Percentiles rank a stretch among this genome's conserved stretches.
Conservation (phyloP, 1,284 basidiomycete genomes). For the Peniophora sp. region DNA sequence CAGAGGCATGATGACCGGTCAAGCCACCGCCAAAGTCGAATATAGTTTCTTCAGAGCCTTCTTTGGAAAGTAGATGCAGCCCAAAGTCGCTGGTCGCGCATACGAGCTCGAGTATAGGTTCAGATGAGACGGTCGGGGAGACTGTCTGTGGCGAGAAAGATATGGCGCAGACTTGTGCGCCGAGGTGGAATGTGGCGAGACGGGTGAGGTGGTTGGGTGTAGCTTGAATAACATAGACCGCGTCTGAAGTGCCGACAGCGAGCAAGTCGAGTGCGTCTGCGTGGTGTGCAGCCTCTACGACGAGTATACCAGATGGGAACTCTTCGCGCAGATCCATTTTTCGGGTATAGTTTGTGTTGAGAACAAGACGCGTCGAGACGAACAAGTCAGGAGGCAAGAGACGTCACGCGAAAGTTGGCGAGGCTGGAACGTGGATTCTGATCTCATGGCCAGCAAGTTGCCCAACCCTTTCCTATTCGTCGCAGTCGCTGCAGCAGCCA, state of each 20-base stretch:
- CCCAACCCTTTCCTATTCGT: conserved; percentile 61
- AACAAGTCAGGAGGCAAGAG: conserved; percentile 4
- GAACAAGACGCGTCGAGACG: conserved; percentile 2
- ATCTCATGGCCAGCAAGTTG: conserved; percentile 18
- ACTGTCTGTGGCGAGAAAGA: conserved; percentile 67
- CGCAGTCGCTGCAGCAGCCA: conserved; percentile 47
- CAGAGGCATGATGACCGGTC: conserved; percentile 65
- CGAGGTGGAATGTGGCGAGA: conserved; percentile 61
- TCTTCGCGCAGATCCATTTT: conserved; percentile 50
- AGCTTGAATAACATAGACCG: conserved; percentile 59
- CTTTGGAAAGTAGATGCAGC: conserved; percentile 59
- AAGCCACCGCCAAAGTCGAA: conserved; percentile 70
- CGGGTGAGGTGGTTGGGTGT: conserved; percentile 29
- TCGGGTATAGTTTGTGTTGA: not conserved
- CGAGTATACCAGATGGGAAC: conserved; percentile 51
- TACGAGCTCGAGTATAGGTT: conserved; percentile 64
- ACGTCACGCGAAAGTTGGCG: not conserved
- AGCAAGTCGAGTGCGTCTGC: conserved; percentile 61
- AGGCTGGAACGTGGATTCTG: too few relatives aligned
- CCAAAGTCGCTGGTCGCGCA: conserved; percentile 62
- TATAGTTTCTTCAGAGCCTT: conserved; percentile 40
- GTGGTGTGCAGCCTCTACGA: conserved; percentile 52
- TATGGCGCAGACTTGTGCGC: conserved; percentile 63
- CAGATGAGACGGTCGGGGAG: conserved; percentile 49
- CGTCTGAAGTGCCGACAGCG: conserved; percentile 63